Conservation (phyloP, 108 stramenopile genomes). For the Asterionellopsis glacialis region DNA sequence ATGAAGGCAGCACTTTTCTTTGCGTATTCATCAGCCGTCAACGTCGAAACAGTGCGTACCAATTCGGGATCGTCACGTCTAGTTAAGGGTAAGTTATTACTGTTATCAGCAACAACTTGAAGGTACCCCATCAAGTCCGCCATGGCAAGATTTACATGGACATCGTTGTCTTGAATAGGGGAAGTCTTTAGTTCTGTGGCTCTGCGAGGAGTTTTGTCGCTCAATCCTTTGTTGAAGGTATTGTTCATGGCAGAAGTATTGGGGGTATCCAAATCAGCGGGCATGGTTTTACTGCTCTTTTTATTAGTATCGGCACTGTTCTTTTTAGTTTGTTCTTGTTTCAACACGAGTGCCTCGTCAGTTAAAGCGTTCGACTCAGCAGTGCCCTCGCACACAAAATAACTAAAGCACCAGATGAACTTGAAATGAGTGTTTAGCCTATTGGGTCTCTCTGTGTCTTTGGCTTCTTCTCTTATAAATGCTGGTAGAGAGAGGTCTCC, state of each 20-base stretch:
- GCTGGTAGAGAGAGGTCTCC: too few relatives aligned
- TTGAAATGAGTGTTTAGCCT: too few relatives aligned
- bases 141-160: conserved; percentile 70
- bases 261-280: too few relatives aligned
- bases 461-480: too few relatives aligned
- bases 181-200: not conserved
- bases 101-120: conserved; percentile 80
- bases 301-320: too few relatives aligned
- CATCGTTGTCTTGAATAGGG: conserved; percentile 45
- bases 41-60: conserved; percentile 44
- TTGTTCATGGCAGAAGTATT: not conserved
- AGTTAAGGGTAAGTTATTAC: conserved; percentile 72
- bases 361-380: too few relatives aligned
- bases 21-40: conserved; percentile 76
- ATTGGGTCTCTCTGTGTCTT: too few relatives aligned
- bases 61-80: conserved; percentile 83
- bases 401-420: too few relatives aligned
- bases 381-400: too few relatives aligned
- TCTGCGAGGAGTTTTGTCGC: not conserved
- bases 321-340: too few relatives aligned
- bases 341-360: too few relatives aligned
- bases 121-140: conserved; percentile 86
- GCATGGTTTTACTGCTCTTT: too few relatives aligned
- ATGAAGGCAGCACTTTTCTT: conserved; percentile 76
- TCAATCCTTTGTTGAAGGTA: not conserved